Conservation (phyloP, 331 rosid species). For the Saraca asoca region DNA sequence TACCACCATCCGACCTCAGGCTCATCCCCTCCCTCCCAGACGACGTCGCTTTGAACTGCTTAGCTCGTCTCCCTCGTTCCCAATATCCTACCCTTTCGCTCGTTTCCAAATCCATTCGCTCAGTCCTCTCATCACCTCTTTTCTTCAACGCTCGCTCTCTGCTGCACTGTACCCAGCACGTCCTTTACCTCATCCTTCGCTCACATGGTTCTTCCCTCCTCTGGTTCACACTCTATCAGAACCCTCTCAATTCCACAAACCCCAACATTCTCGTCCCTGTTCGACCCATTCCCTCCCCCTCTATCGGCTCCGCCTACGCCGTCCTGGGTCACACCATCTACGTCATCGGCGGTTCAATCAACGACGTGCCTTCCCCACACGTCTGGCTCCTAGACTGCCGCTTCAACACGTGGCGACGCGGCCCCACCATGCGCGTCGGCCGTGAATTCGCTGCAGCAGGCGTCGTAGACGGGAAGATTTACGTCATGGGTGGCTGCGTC, state of each 20-base stretch:
- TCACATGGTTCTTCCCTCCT: slow-evolving; percentile 26
- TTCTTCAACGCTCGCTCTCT: slow-evolving; percentile 58
- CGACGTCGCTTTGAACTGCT: slow-evolving; percentile 70
- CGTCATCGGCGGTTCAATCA: slow-evolving; percentile 65
- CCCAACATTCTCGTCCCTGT: slow-evolving; percentile 36
- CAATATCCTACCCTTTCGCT: slow-evolving; percentile 51
- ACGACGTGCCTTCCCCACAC: slow-evolving; percentile 47
- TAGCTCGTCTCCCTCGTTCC: slow-evolving; percentile 65
- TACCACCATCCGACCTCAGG: not conserved
- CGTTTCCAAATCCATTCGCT: slow-evolving; percentile 53
- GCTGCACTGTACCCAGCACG: slow-evolving; percentile 40
- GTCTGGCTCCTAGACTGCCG: slow-evolving; percentile 84
- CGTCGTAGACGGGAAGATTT: slow-evolving; percentile 52
- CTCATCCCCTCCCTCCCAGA: slow-evolving; percentile 72
- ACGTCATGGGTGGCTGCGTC: slow-evolving; percentile 70
- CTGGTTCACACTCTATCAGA: slow-evolving; percentile 54
- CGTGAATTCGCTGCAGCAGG: slow-evolving; percentile 78
- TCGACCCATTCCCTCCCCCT: slow-evolving; percentile 52
- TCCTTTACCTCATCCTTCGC: slow-evolving; percentile 67
- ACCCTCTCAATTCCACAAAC: slow-evolving; percentile 1
- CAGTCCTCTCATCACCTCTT: slow-evolving; percentile 57
- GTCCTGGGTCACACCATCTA: slow-evolving; percentile 52
- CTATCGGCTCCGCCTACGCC: slow-evolving; percentile 63
- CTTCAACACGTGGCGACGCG: slow-evolving; percentile 56
- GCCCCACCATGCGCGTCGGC: slow-evolving; percentile 61